phyloP scores from a whole-genome alignment of 225 moss, liverwort and hornwort genomes.

The Physcomitrium patens region DNA sequence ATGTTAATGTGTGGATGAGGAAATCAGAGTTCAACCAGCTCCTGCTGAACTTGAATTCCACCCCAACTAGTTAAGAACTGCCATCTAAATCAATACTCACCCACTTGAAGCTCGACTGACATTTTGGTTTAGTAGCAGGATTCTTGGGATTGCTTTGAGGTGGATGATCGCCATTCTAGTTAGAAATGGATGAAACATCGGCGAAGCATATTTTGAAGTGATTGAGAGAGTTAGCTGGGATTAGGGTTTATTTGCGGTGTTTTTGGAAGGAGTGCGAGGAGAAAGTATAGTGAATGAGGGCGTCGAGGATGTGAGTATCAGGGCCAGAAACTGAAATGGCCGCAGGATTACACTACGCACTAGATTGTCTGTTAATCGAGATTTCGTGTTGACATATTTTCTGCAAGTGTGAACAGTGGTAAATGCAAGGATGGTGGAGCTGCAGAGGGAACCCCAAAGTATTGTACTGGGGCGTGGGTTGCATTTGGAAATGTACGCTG shows the following conservation, averaged over 20 bases:
- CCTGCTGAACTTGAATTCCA: too few relatives aligned
- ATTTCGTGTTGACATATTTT: neutral
- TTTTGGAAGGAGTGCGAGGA: neutral
- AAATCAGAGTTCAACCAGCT: too few relatives aligned
- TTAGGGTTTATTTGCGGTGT: conserved; percentile 28
- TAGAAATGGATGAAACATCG: neutral
- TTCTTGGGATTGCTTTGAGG: neutral
- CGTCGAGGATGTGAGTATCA: neutral
- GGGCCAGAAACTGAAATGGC: conserved; percentile 3
- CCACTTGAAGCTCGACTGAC: too few relatives aligned
- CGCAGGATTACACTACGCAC: conserved; percentile 5
- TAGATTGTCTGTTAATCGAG: neutral
- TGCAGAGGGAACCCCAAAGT: conserved; percentile 16
- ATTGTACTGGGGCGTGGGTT: neutral
- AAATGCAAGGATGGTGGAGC: conserved; percentile 7
- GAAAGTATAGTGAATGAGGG: neutral
- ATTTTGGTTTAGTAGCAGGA: neutral
- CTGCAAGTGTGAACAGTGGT: conserved; percentile 12
- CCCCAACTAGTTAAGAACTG: too few relatives aligned
- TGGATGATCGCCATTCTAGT: neutral
- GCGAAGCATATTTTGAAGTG: neutral
- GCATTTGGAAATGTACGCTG: neutral
- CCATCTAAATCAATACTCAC: too few relatives aligned
- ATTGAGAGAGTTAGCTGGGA: conserved; percentile 2
- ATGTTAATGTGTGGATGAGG: too few relatives aligned